phyloP scores from a whole-genome alignment of 768 basidiomycete species.

The Lyophyllum decastes region DNA sequence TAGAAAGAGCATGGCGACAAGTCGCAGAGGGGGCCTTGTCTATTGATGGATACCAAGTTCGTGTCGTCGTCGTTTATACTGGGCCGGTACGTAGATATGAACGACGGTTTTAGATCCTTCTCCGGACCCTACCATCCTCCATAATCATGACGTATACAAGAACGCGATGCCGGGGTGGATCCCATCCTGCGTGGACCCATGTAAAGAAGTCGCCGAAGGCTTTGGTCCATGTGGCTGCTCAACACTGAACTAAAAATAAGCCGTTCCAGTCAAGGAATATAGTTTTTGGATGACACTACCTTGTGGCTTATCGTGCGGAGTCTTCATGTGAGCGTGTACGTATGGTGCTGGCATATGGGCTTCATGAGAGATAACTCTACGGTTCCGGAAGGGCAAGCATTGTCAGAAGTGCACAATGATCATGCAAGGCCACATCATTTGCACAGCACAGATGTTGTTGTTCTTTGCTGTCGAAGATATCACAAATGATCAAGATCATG shows the following conservation, averaged over 20 bases:
- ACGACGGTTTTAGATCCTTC: background rate
- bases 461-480: background rate
- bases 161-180: background rate
- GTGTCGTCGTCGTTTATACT: constrained; percentile 4
- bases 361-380: constrained; percentile 25
- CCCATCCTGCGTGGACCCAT: background rate
- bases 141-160: background rate
- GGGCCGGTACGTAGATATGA: background rate
- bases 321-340: background rate
- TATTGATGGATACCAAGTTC: background rate
- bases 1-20: constrained; percentile 5
- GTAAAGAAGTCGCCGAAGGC: background rate
- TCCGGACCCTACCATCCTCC: background rate
- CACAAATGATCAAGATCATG: no score
- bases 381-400: background rate
- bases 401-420: background rate
- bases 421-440: background rate
- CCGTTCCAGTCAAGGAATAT: background rate
- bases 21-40: background rate
- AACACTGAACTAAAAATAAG: background rate
- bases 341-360: background rate
- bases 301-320: background rate
- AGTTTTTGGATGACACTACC: constrained; percentile 1
- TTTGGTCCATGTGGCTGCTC: background rate
- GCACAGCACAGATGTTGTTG: background rate